These are phyloP conservation scores for Ophiocordyceps camponoti-rufipedis DNA, from an alignment of 2,329 filamentous ascomycete genomes.

Conservation along the genomic window DNA sequence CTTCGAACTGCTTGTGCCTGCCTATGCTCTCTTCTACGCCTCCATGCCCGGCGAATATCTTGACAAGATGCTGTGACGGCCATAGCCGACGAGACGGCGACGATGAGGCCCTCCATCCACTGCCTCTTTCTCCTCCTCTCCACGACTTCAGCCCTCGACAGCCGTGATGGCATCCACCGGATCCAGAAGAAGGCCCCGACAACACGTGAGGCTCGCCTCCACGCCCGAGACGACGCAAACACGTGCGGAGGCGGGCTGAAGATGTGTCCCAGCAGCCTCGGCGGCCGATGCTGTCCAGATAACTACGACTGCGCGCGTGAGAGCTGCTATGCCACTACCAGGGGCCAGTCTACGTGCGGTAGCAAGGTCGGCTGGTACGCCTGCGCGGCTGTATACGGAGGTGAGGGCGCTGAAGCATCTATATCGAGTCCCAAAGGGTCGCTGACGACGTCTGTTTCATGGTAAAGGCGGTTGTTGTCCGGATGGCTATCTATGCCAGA, in stretches of 20 bases:
- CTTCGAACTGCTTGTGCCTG: no score
- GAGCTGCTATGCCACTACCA: constrained; percentile 28
- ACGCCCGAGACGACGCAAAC: constrained; percentile 1
- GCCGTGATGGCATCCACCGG: constrained; percentile 13
- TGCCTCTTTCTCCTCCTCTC: background rate
- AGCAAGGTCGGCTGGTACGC: constrained; percentile 17
- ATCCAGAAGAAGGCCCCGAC: constrained; percentile 9
- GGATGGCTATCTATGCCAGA: constrained; percentile 24
- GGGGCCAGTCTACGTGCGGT: constrained; percentile 20
- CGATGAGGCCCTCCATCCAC: background rate
- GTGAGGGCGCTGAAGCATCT: constrained; percentile 7
- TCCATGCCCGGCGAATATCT: background rate
- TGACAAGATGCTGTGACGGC: background rate
- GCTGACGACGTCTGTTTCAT: no score
- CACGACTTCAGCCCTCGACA: constrained; percentile 10
- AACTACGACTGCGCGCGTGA: constrained; percentile 27
- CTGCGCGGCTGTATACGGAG: constrained; percentile 19
- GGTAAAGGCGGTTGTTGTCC: constrained; percentile 24
- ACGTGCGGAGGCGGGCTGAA: constrained; percentile 11
- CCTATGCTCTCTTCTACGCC: background rate
- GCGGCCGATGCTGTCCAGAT: constrained; percentile 28
- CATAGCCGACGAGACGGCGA: background rate
- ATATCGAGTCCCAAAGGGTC: no score
- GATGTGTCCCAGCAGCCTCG: constrained; percentile 19
- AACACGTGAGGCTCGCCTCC: constrained; percentile 3